These are phyloP conservation scores for Trametes meyenii DNA, from an alignment of 768 basidiomycete species.

Conservation along the genomic window DNA sequence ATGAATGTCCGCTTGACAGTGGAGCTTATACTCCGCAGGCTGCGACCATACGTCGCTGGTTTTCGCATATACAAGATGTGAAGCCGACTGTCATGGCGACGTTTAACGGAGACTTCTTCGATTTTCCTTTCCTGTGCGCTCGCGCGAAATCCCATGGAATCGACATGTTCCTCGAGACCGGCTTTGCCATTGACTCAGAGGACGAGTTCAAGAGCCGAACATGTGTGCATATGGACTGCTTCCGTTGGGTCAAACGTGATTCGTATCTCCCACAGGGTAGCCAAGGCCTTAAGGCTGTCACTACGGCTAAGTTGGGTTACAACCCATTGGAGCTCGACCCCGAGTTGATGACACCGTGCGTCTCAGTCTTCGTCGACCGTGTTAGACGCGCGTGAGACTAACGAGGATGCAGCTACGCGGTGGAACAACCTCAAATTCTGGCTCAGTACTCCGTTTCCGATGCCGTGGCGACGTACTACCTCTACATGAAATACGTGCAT, in stretches of 20 bases:
- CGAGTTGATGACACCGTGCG: constrained; percentile 98
- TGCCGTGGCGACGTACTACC: constrained; percentile 99
- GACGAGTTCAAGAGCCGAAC: constrained; percentile 93
- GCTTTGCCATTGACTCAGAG: constrained; percentile 88
- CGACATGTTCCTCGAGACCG: constrained; percentile 95
- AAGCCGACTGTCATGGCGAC: constrained; percentile 98
- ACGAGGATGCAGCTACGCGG: constrained; percentile 74
- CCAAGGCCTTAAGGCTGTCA: constrained; percentile 98
- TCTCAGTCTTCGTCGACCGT: constrained; percentile 18
- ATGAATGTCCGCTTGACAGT: too few relatives aligned
- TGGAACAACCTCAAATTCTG: constrained; percentile 91
- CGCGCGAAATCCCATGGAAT: constrained; percentile 87
- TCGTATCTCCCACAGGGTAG: constrained; percentile 98
- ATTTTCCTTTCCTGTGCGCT: constrained; percentile 95
- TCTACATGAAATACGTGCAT: constrained; percentile 99
- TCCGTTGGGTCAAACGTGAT: constrained; percentile 99
- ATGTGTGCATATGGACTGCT: constrained; percentile 98
- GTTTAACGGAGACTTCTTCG: constrained; percentile 99
- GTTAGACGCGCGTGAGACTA: neutral
- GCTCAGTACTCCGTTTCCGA: constrained; percentile 99
- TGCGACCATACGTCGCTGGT: constrained; percentile 83
- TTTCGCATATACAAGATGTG: constrained; percentile 89
- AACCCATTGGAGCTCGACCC: constrained; percentile 97
- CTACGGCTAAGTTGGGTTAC: constrained; percentile 93
- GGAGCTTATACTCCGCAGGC: constrained; percentile 47